Evolutionary conservation across 805 yeast species (phyloP).

Genomic region (Zygosaccharomyces pseudorouxii): DNA sequence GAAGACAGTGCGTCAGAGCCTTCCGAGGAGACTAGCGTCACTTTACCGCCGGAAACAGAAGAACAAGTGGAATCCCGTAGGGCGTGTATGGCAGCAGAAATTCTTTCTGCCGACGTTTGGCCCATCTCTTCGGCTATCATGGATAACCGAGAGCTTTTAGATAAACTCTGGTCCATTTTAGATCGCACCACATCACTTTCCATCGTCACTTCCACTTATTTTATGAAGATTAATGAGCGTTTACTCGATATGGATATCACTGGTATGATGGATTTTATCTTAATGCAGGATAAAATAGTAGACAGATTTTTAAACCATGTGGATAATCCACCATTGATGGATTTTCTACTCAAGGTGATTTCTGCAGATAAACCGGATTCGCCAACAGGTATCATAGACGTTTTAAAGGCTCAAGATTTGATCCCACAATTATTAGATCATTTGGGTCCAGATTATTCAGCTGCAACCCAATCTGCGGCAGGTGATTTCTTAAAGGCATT

Average conservation of each 20-base stretch:
- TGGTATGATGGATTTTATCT: slow-evolving; percentile 66
- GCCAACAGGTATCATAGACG: slow-evolving; percentile 81
- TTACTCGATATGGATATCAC: slow-evolving; percentile 83
- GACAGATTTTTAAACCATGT: slow-evolving; percentile 78
- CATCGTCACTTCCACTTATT: slow-evolving; percentile 75
- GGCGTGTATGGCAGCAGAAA: slow-evolving; percentile 79
- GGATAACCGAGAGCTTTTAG: slow-evolving; percentile 62
- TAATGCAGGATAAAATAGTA: slow-evolving; percentile 65
- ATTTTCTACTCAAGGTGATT: slow-evolving; percentile 79
- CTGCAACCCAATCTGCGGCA: slow-evolving; percentile 84
- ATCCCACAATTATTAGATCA: slow-evolving; percentile 68
- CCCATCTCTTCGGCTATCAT: slow-evolving; percentile 84
- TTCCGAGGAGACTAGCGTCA: slow-evolving; percentile 32
- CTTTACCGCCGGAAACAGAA: slow-evolving; percentile 34
- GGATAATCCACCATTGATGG: slow-evolving; percentile 93
- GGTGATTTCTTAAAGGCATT: slow-evolving; percentile 94
- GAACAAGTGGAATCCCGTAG: slow-evolving; percentile 39
- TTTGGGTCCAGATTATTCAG: slow-evolving; percentile 60
- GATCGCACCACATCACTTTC: slow-evolving; percentile 65
- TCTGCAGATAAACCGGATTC: slow-evolving; percentile 89
- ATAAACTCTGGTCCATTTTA: slow-evolving; percentile 73
- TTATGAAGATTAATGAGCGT: slow-evolving; percentile 88
- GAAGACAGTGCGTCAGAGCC: slow-evolving; percentile 26
- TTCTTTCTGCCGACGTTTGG: slow-evolving; percentile 90
- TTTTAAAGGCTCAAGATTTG: slow-evolving; percentile 65